Evolutionary conservation across 2,329 filamentous ascomycete genomes (phyloP).

Genomic region (Arthroderma sp.): DNA sequence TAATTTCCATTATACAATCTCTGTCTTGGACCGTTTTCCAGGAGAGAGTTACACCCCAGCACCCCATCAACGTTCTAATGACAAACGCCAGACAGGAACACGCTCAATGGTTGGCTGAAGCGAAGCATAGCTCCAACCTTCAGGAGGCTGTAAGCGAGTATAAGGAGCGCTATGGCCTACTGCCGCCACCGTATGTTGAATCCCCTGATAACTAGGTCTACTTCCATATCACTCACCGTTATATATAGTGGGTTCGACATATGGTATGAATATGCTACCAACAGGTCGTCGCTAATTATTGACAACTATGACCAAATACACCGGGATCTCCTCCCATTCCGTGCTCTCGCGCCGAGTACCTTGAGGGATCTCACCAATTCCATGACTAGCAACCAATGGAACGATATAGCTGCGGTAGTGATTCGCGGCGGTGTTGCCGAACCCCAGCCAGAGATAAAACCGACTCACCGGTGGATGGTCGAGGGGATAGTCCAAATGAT

Average conservation of each 20-base stretch:
- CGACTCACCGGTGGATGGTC: constrained; percentile 49
- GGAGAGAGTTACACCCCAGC: constrained; percentile 31
- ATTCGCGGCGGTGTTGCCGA: constrained; percentile 43
- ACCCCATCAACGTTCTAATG: constrained; percentile 47
- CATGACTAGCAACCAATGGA: constrained; percentile 42
- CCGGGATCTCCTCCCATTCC: constrained; percentile 45
- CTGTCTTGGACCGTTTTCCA: constrained; percentile 30
- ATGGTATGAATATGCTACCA: constrained; percentile 47
- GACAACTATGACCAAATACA: constrained; percentile 52
- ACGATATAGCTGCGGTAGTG: constrained; percentile 44
- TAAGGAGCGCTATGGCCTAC: constrained; percentile 39
- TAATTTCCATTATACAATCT: constrained; percentile 33
- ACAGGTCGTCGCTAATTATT: constrained; percentile 41
- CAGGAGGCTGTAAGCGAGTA: constrained; percentile 42
- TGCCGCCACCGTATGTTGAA: constrained; percentile 42
- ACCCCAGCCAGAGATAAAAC: constrained; percentile 40
- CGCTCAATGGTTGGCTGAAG: constrained; percentile 38
- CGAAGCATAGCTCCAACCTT: constrained; percentile 38
- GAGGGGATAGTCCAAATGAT: constrained; percentile 45
- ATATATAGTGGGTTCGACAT: constrained; percentile 41
- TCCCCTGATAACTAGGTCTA: neutral
- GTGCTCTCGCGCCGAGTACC: constrained; percentile 38
- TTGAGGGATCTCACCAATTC: constrained; percentile 43
- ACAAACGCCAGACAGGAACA: constrained; percentile 39
- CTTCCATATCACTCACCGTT: neutral